Base-by-base conservation (phyloP, 1,139 yeast genomes). In the Suhomyces chickasaworum region DNA sequence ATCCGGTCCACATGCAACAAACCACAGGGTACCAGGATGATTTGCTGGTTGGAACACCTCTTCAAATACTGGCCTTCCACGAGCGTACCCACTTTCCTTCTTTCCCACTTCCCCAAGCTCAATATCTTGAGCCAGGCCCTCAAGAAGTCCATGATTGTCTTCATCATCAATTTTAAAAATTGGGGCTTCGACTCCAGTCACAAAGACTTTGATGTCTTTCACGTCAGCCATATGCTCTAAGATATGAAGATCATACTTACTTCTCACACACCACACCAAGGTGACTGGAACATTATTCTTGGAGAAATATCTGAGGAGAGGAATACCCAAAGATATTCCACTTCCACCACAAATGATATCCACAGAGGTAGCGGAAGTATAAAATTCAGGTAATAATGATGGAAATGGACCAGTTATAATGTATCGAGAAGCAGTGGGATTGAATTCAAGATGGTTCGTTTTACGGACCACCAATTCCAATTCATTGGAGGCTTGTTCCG, bases 301-400 rank as follows among this genome's bases (percentile, higher is more conserved):
- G 12, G 27, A 3, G 42, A 81, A 72, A 52, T 71, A 66, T 49
- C 69, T 60, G 58, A 65, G 72, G 3, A 86, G 51, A 0, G 95
- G 88, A 2, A 89, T 67, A 0, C 89, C 93, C 56, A 82, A 80
- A 0, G 96, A 84, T 5, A 90, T 77, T 0, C 97, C 97, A 0
- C 95, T 81, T 0, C 97, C 97, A 7, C 97, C 97, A 30, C 90
- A 86, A 3, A 89, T 65, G 7, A 89, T 75, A 8, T 77, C 63
- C 0, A 84, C 79, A 43, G 79, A 73, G 35, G 77, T 77, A 0
- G 81, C 83, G 1, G 81, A 69, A 37, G 60, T 51, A 48, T 63
- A 63, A 39, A 66, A 63, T 7, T 60, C 61, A 5, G 56, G 55
- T 1, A 65, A 59, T 7, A 68, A 44, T 9, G 73, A 53, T 1